Evolutionary conservation across 139 green algal genomes (phyloP).

Genomic region (Chlamydomonas sp.): DNA sequence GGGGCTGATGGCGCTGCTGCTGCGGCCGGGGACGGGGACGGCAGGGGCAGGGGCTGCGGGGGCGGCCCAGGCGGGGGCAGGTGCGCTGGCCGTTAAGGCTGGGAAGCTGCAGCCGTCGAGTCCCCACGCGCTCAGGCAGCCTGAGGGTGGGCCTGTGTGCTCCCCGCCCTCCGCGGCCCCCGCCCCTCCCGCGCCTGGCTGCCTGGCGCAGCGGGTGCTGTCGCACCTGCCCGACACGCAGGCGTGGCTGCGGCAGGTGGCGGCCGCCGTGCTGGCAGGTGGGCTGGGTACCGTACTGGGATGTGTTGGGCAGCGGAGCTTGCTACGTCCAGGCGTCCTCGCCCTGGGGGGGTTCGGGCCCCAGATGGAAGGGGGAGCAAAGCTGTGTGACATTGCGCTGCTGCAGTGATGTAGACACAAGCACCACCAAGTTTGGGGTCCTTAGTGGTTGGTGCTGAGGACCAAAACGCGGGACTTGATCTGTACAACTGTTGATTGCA

Average conservation of each 20-base stretch:
- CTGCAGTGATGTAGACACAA: too few species aligned
- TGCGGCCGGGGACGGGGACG: not conserved
- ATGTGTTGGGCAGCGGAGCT: too few species aligned
- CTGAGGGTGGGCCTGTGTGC: not conserved
- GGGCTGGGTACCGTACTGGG: not conserved
- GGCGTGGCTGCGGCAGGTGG: conserved; percentile 47
- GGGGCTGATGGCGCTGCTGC: conserved; percentile 14
- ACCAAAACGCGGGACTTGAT: too few species aligned
- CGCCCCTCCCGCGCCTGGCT: not conserved
- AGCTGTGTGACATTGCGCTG: too few species aligned
- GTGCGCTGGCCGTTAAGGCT: too few species aligned
- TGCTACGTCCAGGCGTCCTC: too few species aligned
- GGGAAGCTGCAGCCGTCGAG: not conserved
- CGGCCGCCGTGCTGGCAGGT: conserved; percentile 31
- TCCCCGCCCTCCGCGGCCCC: not conserved
- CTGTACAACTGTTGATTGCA: too few species aligned
- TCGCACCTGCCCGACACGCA: conserved; percentile 37
- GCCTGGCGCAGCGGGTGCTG: conserved; percentile 35
- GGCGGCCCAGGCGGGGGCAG: not conserved
- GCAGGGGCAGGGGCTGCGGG: not conserved
- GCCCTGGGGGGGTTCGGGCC: too few species aligned
- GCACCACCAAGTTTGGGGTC: too few species aligned
- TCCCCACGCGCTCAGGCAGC: not conserved
- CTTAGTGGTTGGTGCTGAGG: too few species aligned
- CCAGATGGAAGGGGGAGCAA: too few species aligned